Evolutionary conservation across 306 rosid species (phyloP), one percentile per base, ranked within the genome.

Genomic region (Pterocarpus macrocarpus): DNA sequence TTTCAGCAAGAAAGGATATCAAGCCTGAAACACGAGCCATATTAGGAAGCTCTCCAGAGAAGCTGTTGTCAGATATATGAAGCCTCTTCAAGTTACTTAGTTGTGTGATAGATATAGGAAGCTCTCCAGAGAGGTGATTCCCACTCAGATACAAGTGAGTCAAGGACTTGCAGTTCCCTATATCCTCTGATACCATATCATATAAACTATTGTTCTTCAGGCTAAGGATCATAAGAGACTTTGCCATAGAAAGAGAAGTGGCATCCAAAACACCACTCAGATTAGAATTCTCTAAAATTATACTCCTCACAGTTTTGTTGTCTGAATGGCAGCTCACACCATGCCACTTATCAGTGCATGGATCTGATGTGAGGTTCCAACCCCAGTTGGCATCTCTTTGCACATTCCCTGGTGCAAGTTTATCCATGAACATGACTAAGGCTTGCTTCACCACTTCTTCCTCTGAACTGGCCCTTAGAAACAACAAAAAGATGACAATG

Each of bases 311-410:
- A 3, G 8, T 34, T 6, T 71, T 80, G 7, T 53, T 64, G 36
- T 71, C n/a, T 6, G 38, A 28, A 16, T 80, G 13, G 64, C 91
- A 92, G 0, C 0, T n/a, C 44, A 88, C 88, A 47, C 92, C 97
- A 5, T 35, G 36, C 97, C 97, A 91, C 22, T 68, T 72, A 76
- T 72, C 82, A 73, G 9, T 77, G 88, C 97, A 91, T 1, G 94
- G 92, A 63, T 91, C 91, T 44, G 94, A 83, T 41, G 76, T 50
- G 62, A 84, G 80, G 80, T 83, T 90, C 94, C 97, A 91, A 59
- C 97, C 97, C 88, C 77, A 84, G 3, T 17, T 83, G 34, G 35
- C 28, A 70, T 66, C 65, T 81, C 50, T 75, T 35, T 36, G 55
- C 7, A 47, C 64, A 79, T 75, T 82, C 34, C 5, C 76, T 55